Percentiles rank a stretch among this genome's conserved stretches.
These are phyloP conservation scores for Cylindricascospora bacillispora DNA, from an alignment of 1,139 yeast species.

Conservation along the genomic window DNA sequence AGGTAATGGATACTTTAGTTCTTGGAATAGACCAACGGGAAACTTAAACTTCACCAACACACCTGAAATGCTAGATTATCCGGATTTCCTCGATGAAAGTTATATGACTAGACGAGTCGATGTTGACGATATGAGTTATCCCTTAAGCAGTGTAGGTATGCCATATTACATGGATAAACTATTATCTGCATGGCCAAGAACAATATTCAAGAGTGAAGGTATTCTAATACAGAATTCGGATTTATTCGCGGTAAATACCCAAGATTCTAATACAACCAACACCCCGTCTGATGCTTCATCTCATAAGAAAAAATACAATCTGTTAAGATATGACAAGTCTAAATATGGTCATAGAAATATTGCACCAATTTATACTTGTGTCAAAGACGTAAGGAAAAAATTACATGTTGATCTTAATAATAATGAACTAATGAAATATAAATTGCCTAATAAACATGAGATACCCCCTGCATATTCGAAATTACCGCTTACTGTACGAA, in stretches of 20 bases:
- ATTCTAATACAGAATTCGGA: constrained; percentile 32
- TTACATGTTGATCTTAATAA: constrained; percentile 9
- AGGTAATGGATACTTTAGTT: constrained; percentile 46
- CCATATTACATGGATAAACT: constrained; percentile 75
- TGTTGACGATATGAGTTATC: constrained; percentile 35
- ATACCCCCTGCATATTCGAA: constrained; percentile 66
- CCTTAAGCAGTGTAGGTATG: constrained; percentile 67
- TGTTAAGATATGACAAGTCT: constrained; percentile 36
- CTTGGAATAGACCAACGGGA: constrained; percentile 41
- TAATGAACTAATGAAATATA: constrained; percentile 17
- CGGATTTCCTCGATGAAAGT: constrained; percentile 26
- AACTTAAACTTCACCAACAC: constrained; percentile 28
- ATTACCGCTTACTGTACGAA: constrained; percentile 70
- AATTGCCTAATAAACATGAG: constrained; percentile 22
- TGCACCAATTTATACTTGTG: constrained; percentile 37
- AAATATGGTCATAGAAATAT: constrained; percentile 43
- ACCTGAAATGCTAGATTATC: constrained; percentile 27
- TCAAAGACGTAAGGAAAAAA: constrained; percentile 48
- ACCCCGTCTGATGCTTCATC: constrained; percentile 1
- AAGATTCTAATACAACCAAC: not conserved
- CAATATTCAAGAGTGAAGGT: constrained; percentile 42
- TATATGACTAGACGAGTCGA: constrained; percentile 27
- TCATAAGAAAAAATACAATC: constrained; percentile 7
- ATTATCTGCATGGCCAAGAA: constrained; percentile 67
- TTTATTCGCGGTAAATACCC: constrained; percentile 4